phyloP scores from a whole-genome alignment of 2,329 filamentous ascomycete genomes.

The Fonsecaea monophora region DNA sequence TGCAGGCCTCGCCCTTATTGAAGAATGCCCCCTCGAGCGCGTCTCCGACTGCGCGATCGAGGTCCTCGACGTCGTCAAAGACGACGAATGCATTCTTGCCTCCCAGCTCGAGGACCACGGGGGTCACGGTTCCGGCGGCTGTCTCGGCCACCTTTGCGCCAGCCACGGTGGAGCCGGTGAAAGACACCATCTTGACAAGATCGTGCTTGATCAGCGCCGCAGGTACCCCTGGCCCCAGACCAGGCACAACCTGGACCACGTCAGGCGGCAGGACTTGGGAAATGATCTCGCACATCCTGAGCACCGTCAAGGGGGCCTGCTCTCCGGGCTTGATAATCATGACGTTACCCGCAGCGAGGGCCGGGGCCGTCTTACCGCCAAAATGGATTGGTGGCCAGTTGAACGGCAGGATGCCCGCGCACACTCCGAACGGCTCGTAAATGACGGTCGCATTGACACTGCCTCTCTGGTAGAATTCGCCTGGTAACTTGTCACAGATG shows the following conservation, averaged over 20 bases:
- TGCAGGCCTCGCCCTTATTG: slow-evolving; percentile 38
- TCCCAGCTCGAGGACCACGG: slow-evolving; percentile 78
- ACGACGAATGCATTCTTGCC: slow-evolving; percentile 82
- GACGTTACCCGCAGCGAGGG: slow-evolving; percentile 48
- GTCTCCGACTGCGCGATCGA: slow-evolving; percentile 68
- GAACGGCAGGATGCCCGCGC: slow-evolving; percentile 64
- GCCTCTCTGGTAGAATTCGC: slow-evolving; percentile 25
- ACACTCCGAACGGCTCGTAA: slow-evolving; percentile 30
- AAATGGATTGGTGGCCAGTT: slow-evolving; percentile 59
- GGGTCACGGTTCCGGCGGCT: slow-evolving; percentile 77
- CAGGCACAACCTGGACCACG: slow-evolving; percentile 45
- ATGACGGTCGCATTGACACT: slow-evolving; percentile 23
- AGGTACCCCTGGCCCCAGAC: slow-evolving; percentile 70
- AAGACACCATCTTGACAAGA: slow-evolving; percentile 74
- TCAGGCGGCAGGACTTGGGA: slow-evolving; percentile 45
- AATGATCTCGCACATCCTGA: slow-evolving; percentile 43
- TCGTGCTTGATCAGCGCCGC: slow-evolving; percentile 57
- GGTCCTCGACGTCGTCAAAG: slow-evolving; percentile 74
- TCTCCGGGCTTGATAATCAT: slow-evolving; percentile 47
- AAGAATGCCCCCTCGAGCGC: slow-evolving; percentile 33
- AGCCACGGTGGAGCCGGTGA: slow-evolving; percentile 76
- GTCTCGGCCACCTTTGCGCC: slow-evolving; percentile 72
- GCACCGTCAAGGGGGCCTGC: slow-evolving; percentile 45
- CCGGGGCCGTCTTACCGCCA: slow-evolving; percentile 45
- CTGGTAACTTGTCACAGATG: slow-evolving; percentile 34